Percentiles rank a stretch among this genome's conserved stretches.
phyloP scores from a whole-genome alignment of 768 basidiomycete genomes.

The Boletus rubroflammeus region DNA sequence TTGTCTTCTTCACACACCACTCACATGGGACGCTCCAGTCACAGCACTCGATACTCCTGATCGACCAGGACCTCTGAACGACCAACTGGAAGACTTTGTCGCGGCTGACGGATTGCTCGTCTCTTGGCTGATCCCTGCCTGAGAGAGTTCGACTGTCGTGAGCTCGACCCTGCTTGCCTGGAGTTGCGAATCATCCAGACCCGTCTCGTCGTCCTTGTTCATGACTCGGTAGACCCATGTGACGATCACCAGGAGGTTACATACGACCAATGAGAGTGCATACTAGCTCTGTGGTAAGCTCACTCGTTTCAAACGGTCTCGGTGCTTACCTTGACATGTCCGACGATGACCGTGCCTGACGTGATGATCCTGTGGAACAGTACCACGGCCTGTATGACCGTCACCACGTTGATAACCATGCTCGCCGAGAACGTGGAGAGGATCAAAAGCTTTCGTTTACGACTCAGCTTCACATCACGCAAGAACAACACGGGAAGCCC shows the following conservation, averaged over 20 bases:
- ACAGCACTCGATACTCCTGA: neutral
- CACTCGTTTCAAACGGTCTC: neutral
- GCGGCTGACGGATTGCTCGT: neutral
- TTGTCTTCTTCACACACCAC: neutral
- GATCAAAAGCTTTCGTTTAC: neutral
- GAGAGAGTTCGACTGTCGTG: neutral
- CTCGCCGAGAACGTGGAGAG: neutral
- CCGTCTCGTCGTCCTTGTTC: neutral
- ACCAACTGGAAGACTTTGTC: constrained; percentile 1
- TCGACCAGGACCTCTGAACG: neutral
- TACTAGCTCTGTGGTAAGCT: neutral
- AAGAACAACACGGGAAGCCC: constrained; percentile 2
- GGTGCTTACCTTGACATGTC: constrained; percentile 3
- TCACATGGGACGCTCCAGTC: neutral
- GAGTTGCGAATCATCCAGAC: neutral
- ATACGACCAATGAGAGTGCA: neutral
- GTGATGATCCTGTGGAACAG: neutral
- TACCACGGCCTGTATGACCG: neutral
- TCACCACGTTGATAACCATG: neutral
- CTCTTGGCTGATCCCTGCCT: neutral
- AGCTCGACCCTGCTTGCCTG: neutral
- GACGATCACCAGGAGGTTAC: neutral
- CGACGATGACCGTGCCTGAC: neutral
- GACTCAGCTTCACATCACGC: neutral
- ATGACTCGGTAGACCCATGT: neutral